Evolutionary conservation across 2,329 filamentous ascomycete genomes (phyloP).

Genomic region (Iodosphaeria phyllophila): DNA sequence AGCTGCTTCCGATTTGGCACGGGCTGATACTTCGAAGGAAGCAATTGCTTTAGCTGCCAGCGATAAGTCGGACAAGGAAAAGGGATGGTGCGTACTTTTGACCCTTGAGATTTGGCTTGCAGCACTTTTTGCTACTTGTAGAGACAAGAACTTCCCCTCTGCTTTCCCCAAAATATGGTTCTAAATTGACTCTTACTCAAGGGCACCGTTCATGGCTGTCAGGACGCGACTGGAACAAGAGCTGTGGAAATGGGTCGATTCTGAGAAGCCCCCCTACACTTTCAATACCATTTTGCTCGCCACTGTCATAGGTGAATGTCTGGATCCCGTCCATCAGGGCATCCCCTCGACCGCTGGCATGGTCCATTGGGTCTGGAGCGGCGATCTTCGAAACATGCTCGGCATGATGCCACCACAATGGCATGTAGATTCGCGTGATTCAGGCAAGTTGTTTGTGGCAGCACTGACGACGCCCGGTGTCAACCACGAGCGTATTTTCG

Average conservation of each 20-base stretch:
- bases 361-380: conserved; percentile 13
- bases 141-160: too few species aligned
- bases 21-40: too few species aligned
- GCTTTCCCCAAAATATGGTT: too few species aligned
- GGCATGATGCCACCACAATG: conserved; percentile 11
- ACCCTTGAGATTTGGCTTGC: too few species aligned
- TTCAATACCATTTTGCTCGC: conserved; percentile 15
- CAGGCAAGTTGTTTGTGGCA: conserved; percentile 13
- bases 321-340: conserved; percentile 12
- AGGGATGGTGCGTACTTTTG: conserved; percentile 9
- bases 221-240: conserved; percentile 13
- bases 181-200: too few species aligned
- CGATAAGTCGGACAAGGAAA: conserved; percentile 3
- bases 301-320: conserved; percentile 12
- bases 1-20: too few species aligned
- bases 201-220: conserved; percentile 16
- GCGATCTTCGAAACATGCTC: conserved; percentile 7
- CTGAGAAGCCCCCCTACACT: conserved; percentile 10
- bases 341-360: conserved; percentile 14
- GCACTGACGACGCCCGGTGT: conserved; percentile 11
- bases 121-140: too few species aligned
- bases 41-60: conserved; percentile 8
- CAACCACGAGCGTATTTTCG: conserved; percentile 13
- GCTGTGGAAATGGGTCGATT: conserved; percentile 15
- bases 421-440: conserved; percentile 12